These are phyloP conservation scores for Gaultheria prostrata DNA, from an alignment of 148 eudicot species.

Conservation along the genomic window DNA sequence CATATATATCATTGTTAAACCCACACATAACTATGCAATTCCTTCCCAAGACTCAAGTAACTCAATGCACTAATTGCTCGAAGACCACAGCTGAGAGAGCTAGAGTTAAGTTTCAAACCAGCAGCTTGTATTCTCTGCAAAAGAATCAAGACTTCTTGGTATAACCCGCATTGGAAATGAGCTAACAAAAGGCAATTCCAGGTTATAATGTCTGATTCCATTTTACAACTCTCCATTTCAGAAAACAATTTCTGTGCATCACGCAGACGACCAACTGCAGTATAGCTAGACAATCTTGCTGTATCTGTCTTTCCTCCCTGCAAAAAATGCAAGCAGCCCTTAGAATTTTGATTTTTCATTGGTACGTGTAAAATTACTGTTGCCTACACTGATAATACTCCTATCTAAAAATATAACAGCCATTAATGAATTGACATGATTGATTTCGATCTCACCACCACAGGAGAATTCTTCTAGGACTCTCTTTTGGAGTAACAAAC, in stretches of 20 bases:
- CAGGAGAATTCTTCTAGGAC: too few species aligned
- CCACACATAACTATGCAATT: conserved; percentile 49
- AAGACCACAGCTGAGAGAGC: conserved; percentile 47
- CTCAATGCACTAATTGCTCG: conserved; percentile 52
- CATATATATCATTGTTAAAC: conserved; percentile 36
- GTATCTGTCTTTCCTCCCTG: too few species aligned
- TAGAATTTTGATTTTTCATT: too few species aligned
- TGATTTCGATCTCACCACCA: too few species aligned
- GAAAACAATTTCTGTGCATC: conserved; percentile 41
- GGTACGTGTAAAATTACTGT: too few species aligned
- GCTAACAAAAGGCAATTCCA: conserved; percentile 65
- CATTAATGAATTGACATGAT: too few species aligned
- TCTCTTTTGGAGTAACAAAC: too few species aligned
- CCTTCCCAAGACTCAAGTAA: conserved; percentile 39
- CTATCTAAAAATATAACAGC: too few species aligned
- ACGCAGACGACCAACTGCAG: conserved; percentile 40
- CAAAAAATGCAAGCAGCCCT: too few species aligned
- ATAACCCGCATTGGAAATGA: conserved; percentile 43
- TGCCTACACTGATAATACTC: too few species aligned
- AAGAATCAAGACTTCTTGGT: conserved; percentile 44
- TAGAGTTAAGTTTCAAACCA: too few species aligned
- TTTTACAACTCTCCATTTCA: conserved; percentile 36
- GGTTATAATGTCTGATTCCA: conserved; percentile 50
- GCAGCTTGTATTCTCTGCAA: too few species aligned
- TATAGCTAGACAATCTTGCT: conserved; percentile 55